Evolutionary conservation across 208 protist species (phyloP).

Genomic region (Leishmania martiniquensis): DNA sequence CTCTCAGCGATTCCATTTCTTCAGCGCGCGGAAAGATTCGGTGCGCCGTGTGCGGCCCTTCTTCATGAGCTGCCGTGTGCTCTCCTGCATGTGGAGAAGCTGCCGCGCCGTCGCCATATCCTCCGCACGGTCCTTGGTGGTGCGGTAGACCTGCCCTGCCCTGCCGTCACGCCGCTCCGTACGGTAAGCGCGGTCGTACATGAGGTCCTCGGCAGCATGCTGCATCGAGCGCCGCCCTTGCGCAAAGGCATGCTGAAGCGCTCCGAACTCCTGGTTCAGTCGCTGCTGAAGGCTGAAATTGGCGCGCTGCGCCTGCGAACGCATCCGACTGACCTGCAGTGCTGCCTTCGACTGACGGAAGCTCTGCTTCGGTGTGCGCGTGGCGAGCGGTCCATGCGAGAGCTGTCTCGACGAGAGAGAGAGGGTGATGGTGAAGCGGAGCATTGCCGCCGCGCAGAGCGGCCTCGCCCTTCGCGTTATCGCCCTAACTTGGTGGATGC

Average conservation of each 20-base stretch:
- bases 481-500: background rate
- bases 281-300: slow-evolving; percentile 42
- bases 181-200: slow-evolving; percentile 32
- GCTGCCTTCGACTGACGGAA: slow-evolving; percentile 50
- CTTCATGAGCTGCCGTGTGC: slow-evolving; percentile 47
- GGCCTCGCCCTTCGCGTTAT: background rate
- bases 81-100: slow-evolving; percentile 61
- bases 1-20: slow-evolving; percentile 36
- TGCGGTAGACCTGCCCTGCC: slow-evolving; percentile 15
- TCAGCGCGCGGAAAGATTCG: slow-evolving; percentile 47
- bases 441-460: slow-evolving; percentile 6
- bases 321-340: slow-evolving; percentile 47
- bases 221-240: slow-evolving; percentile 28
- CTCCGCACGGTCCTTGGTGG: slow-evolving; percentile 32
- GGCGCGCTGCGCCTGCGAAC: slow-evolving; percentile 46
- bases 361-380: slow-evolving; percentile 47
- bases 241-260: slow-evolving; percentile 32
- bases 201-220: slow-evolving; percentile 43
- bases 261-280: slow-evolving; percentile 52
- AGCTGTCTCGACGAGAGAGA: slow-evolving; percentile 19
- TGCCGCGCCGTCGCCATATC: slow-evolving; percentile 63
- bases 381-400: slow-evolving; percentile 10
- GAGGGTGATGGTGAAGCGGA: slow-evolving; percentile 7
- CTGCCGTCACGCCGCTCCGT: background rate
- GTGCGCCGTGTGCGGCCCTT: slow-evolving; percentile 39